Conservation (phyloP, 2,329 filamentous ascomycete species). For the Fusarium mundagurra region DNA sequence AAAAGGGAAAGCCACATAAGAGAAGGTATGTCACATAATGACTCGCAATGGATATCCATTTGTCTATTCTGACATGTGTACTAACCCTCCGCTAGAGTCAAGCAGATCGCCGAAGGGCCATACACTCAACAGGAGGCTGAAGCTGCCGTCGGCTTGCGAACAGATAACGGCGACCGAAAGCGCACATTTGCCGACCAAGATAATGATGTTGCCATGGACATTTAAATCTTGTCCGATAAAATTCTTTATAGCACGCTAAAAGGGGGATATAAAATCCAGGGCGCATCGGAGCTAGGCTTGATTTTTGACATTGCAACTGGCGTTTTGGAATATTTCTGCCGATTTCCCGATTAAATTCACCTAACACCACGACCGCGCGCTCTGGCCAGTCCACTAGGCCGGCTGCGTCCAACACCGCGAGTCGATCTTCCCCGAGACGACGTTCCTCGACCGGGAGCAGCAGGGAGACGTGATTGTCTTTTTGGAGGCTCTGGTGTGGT, state of each 20-base stretch:
- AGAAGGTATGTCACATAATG: constrained; percentile 65
- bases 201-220: constrained; percentile 49
- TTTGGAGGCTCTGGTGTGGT: constrained; percentile 49
- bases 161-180: constrained; percentile 64
- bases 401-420: constrained; percentile 46
- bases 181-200: constrained; percentile 23
- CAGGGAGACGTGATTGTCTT: constrained; percentile 60
- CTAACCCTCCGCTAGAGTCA: constrained; percentile 66
- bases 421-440: constrained; percentile 46
- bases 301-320: constrained; percentile 22
- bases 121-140: constrained; percentile 89
- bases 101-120: constrained; percentile 83
- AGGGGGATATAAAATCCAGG: background rate
- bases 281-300: constrained; percentile 18
- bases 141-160: constrained; percentile 76
- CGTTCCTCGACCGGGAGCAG: constrained; percentile 52
- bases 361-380: constrained; percentile 58
- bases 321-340: constrained; percentile 25
- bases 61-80: constrained; percentile 5
- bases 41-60: constrained; percentile 11
- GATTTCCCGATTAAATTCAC: constrained; percentile 45
- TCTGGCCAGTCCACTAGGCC: constrained; percentile 58
- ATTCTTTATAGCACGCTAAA: background rate
- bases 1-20: constrained; percentile 92
- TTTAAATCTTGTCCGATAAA: constrained; percentile 33